Conservation (phyloP, 2,329 filamentous ascomycete genomes). For the Cylindrodendrum hubeiense region DNA sequence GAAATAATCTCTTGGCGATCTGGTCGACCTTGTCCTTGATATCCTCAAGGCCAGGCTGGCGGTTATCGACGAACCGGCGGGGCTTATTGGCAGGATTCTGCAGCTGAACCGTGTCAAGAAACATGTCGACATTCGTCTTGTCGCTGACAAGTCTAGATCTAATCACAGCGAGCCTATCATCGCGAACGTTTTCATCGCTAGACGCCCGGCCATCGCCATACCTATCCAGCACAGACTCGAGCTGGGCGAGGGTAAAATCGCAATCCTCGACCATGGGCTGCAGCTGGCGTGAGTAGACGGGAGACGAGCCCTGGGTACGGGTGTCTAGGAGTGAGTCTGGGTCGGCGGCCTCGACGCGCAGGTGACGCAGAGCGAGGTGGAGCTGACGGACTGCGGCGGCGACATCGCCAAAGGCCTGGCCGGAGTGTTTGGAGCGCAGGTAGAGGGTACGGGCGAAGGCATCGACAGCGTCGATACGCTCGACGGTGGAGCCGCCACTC, state of each 20-base stretch:
- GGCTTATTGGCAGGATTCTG: slow-evolving; percentile 58
- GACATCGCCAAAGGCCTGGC: slow-evolving; percentile 63
- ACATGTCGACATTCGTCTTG: slow-evolving; percentile 65
- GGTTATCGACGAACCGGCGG: slow-evolving; percentile 50
- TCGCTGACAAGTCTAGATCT: slow-evolving; percentile 63
- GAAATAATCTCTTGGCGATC: slow-evolving; percentile 65
- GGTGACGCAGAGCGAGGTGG: slow-evolving; percentile 67
- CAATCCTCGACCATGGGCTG: slow-evolving; percentile 66
- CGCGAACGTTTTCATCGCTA: slow-evolving; percentile 49
- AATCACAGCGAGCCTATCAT: slow-evolving; percentile 56
- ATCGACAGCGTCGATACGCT: slow-evolving; percentile 68
- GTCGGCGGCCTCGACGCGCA: slow-evolving; percentile 69
- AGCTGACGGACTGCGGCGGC: slow-evolving; percentile 64
- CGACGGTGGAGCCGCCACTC: slow-evolving; percentile 49
- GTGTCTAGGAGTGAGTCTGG: slow-evolving; percentile 66
- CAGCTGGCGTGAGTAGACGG: slow-evolving; percentile 63
- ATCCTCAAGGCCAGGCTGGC: slow-evolving; percentile 59
- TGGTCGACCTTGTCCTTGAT: slow-evolving; percentile 73
- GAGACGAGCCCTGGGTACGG: slow-evolving; percentile 45
- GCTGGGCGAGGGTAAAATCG: slow-evolving; percentile 66
- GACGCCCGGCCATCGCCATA: slow-evolving; percentile 50
- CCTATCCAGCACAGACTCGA: slow-evolving; percentile 65
- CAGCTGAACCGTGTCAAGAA: slow-evolving; percentile 69
- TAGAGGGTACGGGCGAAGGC: slow-evolving; percentile 68
- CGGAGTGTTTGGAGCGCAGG: slow-evolving; percentile 60